phyloP scores from a whole-genome alignment of 345 rosid species.

The Raphanus raphanistrum region DNA sequence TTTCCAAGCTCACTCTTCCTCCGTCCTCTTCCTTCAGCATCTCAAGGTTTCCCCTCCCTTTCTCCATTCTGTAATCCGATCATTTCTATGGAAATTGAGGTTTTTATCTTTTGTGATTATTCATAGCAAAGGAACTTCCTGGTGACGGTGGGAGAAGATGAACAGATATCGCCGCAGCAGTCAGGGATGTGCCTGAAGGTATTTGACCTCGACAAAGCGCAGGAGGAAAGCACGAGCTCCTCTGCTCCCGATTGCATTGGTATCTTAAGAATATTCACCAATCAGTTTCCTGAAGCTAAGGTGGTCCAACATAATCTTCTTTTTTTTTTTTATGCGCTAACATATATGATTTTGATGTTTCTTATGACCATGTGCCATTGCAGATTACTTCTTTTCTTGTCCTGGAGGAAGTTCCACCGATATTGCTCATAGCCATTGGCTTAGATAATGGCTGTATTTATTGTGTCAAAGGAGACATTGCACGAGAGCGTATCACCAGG shows the following conservation, averaged over 20 bases:
- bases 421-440: conserved; percentile 87
- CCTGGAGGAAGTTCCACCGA: conserved; percentile 93
- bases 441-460: conserved; percentile 81
- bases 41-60: conserved; percentile 59
- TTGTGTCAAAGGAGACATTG: conserved; percentile 96
- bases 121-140: conserved; percentile 93
- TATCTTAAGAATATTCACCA: conserved; percentile 81
- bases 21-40: conserved; percentile 86
- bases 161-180: conserved; percentile 71
- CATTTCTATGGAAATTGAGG: not conserved
- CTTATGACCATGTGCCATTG: conserved; percentile 36
- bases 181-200: conserved; percentile 89
- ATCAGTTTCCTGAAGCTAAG: conserved; percentile 93
- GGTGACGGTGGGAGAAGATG: conserved; percentile 89
- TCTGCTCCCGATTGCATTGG: conserved; percentile 81
- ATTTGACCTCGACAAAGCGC: conserved; percentile 86
- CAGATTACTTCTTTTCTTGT: conserved; percentile 94
- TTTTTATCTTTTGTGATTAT: not conserved
- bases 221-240: conserved; percentile 77
- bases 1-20: conserved; percentile 82
- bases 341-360: not conserved
- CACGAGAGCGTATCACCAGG: conserved; percentile 85
- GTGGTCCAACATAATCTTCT: conserved; percentile 53
- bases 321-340: not conserved
- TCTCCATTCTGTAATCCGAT: not conserved